Evolutionary conservation across 306 rosid species (phyloP).

Genomic region (Trifolium fragiferum): DNA sequence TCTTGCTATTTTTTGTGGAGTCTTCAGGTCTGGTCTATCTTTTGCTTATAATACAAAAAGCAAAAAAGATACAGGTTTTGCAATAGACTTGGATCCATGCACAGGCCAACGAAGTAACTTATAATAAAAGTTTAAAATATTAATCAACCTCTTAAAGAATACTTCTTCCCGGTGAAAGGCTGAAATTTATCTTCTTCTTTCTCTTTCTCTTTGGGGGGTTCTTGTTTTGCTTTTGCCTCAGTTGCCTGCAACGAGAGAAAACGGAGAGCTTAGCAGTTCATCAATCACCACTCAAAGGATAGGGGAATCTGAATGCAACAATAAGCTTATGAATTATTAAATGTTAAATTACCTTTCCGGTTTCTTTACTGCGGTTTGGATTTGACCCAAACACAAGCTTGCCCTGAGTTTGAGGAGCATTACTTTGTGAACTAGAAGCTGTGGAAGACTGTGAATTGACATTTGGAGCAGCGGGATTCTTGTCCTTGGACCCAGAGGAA

Average conservation of each 20-base stretch:
- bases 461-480: constrained; percentile 48
- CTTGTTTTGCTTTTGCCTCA: constrained; percentile 70
- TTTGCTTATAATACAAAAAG: constrained; percentile 42
- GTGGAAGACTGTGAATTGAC: constrained; percentile 61
- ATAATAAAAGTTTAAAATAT: constrained; percentile 23
- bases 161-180: constrained; percentile 87
- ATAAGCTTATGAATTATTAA: constrained; percentile 17
- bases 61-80: constrained; percentile 35
- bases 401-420: constrained; percentile 75
- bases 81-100: constrained; percentile 42
- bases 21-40: constrained; percentile 29
- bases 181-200: constrained; percentile 80
- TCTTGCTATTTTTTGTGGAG: constrained; percentile 26
- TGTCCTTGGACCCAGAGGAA: constrained; percentile 61
- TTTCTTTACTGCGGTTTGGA: constrained; percentile 63
- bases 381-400: constrained; percentile 92
- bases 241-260: constrained; percentile 59
- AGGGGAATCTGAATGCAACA: neutral
- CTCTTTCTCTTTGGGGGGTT: constrained; percentile 66
- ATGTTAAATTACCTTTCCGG: constrained; percentile 59
- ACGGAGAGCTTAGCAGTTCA: constrained; percentile 24
- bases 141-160: constrained; percentile 85
- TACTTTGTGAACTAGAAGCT: constrained; percentile 68
- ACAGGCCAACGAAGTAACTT: constrained; percentile 40
- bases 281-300: constrained; percentile 1